Base-by-base conservation (phyloP, 768 basidiomycete genomes). In the Clitopilus hobsonii region DNA sequence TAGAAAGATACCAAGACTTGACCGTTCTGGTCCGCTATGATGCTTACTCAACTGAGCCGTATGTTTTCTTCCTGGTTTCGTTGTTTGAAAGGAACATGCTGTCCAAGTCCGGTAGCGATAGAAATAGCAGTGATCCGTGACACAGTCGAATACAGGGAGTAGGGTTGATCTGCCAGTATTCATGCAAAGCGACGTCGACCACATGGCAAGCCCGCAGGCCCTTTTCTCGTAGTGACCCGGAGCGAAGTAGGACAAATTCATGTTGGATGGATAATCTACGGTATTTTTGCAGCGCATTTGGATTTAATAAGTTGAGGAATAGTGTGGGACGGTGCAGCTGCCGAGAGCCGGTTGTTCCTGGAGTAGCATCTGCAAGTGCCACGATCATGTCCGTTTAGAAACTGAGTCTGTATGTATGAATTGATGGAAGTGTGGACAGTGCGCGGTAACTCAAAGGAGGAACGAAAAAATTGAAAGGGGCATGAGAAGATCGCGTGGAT, bases 401-500 rank as follows among this genome's bases (percentile, higher is more conserved):
- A 45, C 41, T 58, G 51, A 55, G 45, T 49, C 52, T 59, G 55
- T 53, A 56, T 59, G 58, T 54, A 54, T 51, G 38, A 54, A 38
- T 52, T 41, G 56, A 53, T 48, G 16, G 52, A 36, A 52, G 20
- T 53, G 61, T 56, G 57, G 57, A 48, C 51, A 52, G 60, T 64
- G 58, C 58, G 60, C 60, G 55, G 58, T 53, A 58, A 54, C 53
- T 51, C 41, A 56, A 51, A 53, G 58, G 56, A 57, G 56, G 49
- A 22, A 51, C n/a, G 54, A 53, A 54, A 55, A 58, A 62, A 62
- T 53, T 57, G 55, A 57, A 56, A 60, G 53, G 59, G 65, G 62
- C 69, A 70, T 71, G 69, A 65, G 69, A 69, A 67, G 61, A 63
- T 63, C 63, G 63, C 62, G 65, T 67, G 64, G 58, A 59, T 56